These are phyloP conservation scores for Pseudogymnoascus sp. DNA, from an alignment of 2,329 filamentous ascomycete genomes.

Conservation along the genomic window DNA sequence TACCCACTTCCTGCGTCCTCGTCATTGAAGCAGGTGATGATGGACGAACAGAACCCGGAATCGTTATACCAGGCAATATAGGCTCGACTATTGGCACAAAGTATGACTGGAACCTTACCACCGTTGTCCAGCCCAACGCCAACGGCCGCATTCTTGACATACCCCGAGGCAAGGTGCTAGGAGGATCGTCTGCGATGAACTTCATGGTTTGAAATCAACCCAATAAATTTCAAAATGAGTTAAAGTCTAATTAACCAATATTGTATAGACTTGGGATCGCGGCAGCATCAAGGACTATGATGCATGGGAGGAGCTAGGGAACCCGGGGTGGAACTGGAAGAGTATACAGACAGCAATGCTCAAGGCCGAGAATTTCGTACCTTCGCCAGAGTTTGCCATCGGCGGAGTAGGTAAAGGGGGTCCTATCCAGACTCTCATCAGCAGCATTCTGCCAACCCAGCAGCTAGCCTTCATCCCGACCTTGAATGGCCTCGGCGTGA, in stretches of 20 bases:
- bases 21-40: neutral
- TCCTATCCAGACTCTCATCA: conserved; percentile 27
- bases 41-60: neutral
- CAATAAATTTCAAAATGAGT: too few species aligned
- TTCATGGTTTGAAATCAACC: conserved; percentile 22
- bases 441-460: conserved; percentile 36
- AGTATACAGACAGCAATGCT: neutral
- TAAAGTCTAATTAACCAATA: too few species aligned
- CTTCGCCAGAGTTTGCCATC: conserved; percentile 17
- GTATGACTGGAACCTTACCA: conserved; percentile 7
- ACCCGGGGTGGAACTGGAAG: conserved; percentile 34
- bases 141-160: conserved; percentile 23
- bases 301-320: conserved; percentile 35
- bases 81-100: conserved; percentile 2
- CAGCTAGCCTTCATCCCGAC: conserved; percentile 38
- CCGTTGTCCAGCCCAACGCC: neutral
- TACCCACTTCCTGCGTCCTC: neutral
- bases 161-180: conserved; percentile 30
- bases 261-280: conserved; percentile 22
- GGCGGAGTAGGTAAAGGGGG: neutral
- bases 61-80: neutral
- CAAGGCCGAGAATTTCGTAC: conserved; percentile 17
- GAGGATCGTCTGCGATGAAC: conserved; percentile 30
- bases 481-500: conserved; percentile 37
- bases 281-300: conserved; percentile 30